Base-by-base conservation (phyloP, 345 rosid genomes). In the Hirschfeldia incana region DNA sequence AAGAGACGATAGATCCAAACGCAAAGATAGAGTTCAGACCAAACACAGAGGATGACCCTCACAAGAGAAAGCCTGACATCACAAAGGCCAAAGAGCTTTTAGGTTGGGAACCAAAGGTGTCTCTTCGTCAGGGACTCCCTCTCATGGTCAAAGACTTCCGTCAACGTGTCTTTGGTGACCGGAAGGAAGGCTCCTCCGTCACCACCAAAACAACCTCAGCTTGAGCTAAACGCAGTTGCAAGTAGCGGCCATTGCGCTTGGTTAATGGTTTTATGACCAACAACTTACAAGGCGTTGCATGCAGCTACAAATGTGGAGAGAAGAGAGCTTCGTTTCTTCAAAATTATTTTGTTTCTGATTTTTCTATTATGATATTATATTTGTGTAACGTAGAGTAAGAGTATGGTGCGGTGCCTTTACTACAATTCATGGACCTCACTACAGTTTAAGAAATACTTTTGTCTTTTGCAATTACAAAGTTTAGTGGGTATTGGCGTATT, bases 41-140 rank as follows among this genome's bases (percentile, higher is more conserved):
- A 3, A 92, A 92, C 90, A 92, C 95, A 39, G 93, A 88, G 69
- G 95, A 92, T 42, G 97, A 92, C 70, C 97, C 97, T 3, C 97
- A 90, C 79, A 89, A 84, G 87, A 87, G 97, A 81, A 92, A 87
- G 81, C 97, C 95, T 4, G 93, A 90, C 88, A 92, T 92, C 16
- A 73, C 93, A 5, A 92, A 87, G 86, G 97, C 97, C 10, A 90
- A 89, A 58, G 83, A 86, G 77, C 90, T 90, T 34, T 84, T 92
- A 0, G 87, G 87, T 8, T 92, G 97, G 97, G 90, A 89, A 75
- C 97, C 97, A 9, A 87, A 74, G 5, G 85, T 92, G 30, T 79
- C 93, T 5, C 97, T 92, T 55, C 92, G 88, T 44, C 83, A 90
- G 51, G 97, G 97, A 10, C 91, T 92, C 10, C 95, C 97, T 51